A percentile compares a stretch with the other conserved stretches of the same genome.
Conservation (phyloP, 2,329 filamentous ascomycete species). For the Botrytis byssoidea region DNA sequence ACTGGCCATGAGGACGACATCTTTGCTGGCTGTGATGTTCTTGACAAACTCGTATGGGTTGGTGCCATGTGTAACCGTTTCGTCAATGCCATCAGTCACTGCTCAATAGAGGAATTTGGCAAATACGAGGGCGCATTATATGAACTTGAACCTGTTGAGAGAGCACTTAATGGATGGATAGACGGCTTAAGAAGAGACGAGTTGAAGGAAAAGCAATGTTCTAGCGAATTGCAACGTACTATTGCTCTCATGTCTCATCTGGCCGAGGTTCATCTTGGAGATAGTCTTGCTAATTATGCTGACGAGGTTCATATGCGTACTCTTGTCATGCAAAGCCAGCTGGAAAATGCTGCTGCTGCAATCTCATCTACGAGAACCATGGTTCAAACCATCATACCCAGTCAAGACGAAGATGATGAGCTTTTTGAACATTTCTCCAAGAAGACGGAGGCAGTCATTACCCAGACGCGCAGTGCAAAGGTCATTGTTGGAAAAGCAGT, state of each 20-base stretch:
- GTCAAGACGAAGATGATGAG: constrained; percentile 62
- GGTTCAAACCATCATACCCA: constrained; percentile 63
- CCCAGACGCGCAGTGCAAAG: constrained; percentile 77
- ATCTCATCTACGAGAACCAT: constrained; percentile 63
- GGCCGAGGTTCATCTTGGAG: constrained; percentile 73
- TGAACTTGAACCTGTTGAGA: constrained; percentile 88
- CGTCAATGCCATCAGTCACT: constrained; percentile 74
- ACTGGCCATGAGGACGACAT: constrained; percentile 73
- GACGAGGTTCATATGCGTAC: constrained; percentile 78
- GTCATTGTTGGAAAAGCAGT: constrained; percentile 78
- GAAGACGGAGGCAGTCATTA: constrained; percentile 69
- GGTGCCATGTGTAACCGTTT: constrained; percentile 81
- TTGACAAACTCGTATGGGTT: constrained; percentile 85
- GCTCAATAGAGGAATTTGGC: constrained; percentile 74
- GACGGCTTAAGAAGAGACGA: constrained; percentile 81
- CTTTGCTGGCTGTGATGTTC: constrained; percentile 74
- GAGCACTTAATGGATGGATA: constrained; percentile 83
- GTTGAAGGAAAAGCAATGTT: constrained; percentile 78
- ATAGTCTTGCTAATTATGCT: constrained; percentile 69
- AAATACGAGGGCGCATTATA: constrained; percentile 77
- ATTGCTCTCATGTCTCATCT: constrained; percentile 87
- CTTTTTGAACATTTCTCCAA: constrained; percentile 64
- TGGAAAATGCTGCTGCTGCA: constrained; percentile 72
- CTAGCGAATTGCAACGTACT: constrained; percentile 76
- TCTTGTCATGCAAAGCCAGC: constrained; percentile 72